Conservation (phyloP, 179 eudicot species). For the Beta macrorhiza region DNA sequence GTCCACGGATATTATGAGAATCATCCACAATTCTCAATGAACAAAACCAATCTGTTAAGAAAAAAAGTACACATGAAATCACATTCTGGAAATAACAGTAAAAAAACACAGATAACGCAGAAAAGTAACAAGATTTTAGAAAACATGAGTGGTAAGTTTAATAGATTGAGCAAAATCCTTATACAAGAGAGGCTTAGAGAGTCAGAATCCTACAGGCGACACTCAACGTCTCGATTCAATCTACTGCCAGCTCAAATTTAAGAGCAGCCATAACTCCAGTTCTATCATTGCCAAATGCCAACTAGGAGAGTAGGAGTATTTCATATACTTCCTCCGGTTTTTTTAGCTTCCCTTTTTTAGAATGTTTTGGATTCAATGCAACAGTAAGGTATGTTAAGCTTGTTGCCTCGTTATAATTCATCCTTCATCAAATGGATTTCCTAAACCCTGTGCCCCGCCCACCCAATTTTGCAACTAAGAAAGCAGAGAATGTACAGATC, state of each 20-base stretch:
- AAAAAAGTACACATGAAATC: conserved; percentile 10
- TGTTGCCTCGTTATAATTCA: no score
- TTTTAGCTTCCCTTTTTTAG: no score
- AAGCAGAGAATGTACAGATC: background rate
- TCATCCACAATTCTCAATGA: conserved; percentile 65
- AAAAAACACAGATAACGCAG: background rate
- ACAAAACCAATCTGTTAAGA: conserved; percentile 64
- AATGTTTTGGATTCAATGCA: no score
- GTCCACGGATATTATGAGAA: conserved; percentile 52
- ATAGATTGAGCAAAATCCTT: background rate
- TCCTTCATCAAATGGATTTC: no score
- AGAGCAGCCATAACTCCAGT: conserved; percentile 34
- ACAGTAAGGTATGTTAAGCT: no score
- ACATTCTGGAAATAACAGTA: background rate
- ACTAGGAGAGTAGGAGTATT: no score
- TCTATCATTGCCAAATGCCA: conserved; percentile 27
- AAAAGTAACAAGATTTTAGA: background rate
- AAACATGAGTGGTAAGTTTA: background rate
- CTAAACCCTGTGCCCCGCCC: no score
- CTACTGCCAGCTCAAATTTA: conserved; percentile 29
- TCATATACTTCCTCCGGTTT: no score
- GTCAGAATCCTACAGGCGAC: background rate
- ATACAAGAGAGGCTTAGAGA: background rate
- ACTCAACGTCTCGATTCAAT: conserved; percentile 22
- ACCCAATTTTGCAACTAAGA: no score